A percentile compares a stretch with the other conserved stretches of the same genome.
Evolutionary conservation across 169 alveolate genomes (phyloP).

Genomic region (Neospora caninum): DNA sequence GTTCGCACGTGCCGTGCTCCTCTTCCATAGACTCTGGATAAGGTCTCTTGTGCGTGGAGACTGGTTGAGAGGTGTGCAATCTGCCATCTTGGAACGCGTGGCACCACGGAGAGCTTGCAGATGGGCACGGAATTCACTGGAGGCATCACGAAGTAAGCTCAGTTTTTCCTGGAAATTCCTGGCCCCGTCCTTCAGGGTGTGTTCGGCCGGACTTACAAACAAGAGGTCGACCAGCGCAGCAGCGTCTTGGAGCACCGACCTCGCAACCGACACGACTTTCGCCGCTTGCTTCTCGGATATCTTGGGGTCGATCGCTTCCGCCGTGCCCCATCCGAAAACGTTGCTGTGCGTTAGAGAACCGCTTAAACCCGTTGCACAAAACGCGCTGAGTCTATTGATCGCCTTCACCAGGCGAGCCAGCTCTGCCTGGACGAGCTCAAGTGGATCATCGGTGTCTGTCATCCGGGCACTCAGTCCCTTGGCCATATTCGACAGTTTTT

Average conservation of each 20-base stretch:
- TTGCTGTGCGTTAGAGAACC: not conserved
- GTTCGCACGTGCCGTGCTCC: slow-evolving; percentile 10
- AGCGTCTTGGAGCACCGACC: slow-evolving; percentile 7
- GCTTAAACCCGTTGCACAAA: not conserved
- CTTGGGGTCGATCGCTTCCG: not conserved
- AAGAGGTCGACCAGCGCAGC: not conserved
- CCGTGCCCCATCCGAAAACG: not conserved
- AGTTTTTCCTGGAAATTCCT: not conserved
- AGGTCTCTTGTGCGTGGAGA: not conserved
- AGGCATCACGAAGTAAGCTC: not conserved
- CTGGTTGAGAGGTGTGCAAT: not conserved
- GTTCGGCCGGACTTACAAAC: not conserved
- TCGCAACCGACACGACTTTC: not conserved
- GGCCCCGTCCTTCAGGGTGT: not conserved
- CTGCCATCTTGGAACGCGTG: not conserved
- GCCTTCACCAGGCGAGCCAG: not conserved
- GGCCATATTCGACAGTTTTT: not conserved
- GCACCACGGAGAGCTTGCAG: slow-evolving; percentile 16
- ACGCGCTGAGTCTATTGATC: not conserved
- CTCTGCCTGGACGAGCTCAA: not conserved
- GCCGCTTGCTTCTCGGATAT: not conserved
- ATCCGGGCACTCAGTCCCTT: not conserved
- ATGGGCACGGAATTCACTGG: not conserved
- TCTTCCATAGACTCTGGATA: not conserved
- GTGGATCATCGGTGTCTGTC: not conserved